Evolutionary conservation across 129 eudicot genomes (phyloP), one percentile per base, ranked within the genome.

Genomic region (Artemisia tridentata): DNA sequence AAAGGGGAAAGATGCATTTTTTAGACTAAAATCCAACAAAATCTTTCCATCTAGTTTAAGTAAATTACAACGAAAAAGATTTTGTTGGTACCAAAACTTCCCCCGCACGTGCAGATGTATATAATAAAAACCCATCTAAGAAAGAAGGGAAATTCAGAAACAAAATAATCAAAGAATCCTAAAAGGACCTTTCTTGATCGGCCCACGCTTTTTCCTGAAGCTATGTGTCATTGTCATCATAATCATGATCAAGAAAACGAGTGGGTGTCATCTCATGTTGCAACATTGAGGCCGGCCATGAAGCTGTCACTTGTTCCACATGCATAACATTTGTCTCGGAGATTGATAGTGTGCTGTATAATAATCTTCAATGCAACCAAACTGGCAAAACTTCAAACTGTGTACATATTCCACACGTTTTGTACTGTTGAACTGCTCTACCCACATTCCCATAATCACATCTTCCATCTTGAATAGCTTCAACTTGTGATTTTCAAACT

Each of bases 391-490:
- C 73, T 86, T 91, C 75, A 80, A 78, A 79, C 90, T 90, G 79
- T 93, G 99, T 52, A 90, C 77, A 12, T 93, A 93, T 54, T 90
- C 86, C 4, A 93, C 97, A 6, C 80, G 84, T 67, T 74, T 87
- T 12, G 96, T 69, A 77, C 75, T 67, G 75, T 87, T 93, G 65
- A 80, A 93, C 69, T 85, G 75, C 62, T 86, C 96, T 6, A 93
- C 93, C 99, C 99, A 93, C 99, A 93, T 86, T 78, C 99, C 99
- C 97, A 93, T 90, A 76, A 97, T 93, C 72, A 93, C 97, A 71
- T 89, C 99, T 81, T 93, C 97, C 98, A 93, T 93, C 80, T 89
- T 93, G 82, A 93, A 93, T 60, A 93, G 66, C 90, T 93, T 85
- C 68, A 95, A 53, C 56, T 73, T 95, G 71, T 85, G 92, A 47